phyloP scores from a whole-genome alignment of 108 stramenopile species.

The Licmophora abbreviata region DNA sequence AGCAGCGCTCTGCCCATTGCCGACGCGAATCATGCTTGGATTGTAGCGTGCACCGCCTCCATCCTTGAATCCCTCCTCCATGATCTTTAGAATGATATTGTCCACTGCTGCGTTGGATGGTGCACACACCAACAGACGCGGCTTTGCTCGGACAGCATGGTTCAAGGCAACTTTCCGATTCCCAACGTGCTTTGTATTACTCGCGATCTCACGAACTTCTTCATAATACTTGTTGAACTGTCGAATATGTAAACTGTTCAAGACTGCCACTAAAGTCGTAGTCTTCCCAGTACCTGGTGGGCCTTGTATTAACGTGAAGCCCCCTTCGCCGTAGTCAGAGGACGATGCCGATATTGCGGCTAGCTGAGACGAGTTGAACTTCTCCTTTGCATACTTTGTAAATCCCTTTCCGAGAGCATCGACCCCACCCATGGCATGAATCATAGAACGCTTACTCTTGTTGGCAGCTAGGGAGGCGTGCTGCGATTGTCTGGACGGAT shows the following conservation, averaged over 20 bases:
- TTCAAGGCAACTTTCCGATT: conserved; percentile 41
- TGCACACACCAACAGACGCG: conserved; percentile 87
- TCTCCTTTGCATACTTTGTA: conserved; percentile 48
- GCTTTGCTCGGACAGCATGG: conserved; percentile 55
- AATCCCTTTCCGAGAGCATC: conserved; percentile 77
- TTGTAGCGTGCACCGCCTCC: conserved; percentile 86
- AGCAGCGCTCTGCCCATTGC: conserved; percentile 54
- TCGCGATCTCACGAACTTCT: conserved; percentile 60
- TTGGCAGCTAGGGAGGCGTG: no score
- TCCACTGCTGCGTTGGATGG: conserved; percentile 98
- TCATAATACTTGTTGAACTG: conserved; percentile 85
- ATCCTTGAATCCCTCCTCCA: conserved; percentile 89
- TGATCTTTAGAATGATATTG: conserved; percentile 90
- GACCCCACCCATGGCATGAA: conserved; percentile 58
- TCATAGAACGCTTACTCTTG: conserved; percentile 33
- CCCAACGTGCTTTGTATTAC: conserved; percentile 14
- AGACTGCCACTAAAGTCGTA: conserved; percentile 86
- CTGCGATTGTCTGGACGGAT: neutral
- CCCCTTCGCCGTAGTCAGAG: conserved; percentile 72
- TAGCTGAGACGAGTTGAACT: conserved; percentile 81
- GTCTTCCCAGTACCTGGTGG: conserved; percentile 62
- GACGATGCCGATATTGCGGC: conserved; percentile 67
- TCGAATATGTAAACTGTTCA: conserved; percentile 90
- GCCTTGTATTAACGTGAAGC: conserved; percentile 86
- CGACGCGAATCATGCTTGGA: conserved; percentile 90